Base-by-base conservation (phyloP, 768 basidiomycete species). In the Mycena galopus region DNA sequence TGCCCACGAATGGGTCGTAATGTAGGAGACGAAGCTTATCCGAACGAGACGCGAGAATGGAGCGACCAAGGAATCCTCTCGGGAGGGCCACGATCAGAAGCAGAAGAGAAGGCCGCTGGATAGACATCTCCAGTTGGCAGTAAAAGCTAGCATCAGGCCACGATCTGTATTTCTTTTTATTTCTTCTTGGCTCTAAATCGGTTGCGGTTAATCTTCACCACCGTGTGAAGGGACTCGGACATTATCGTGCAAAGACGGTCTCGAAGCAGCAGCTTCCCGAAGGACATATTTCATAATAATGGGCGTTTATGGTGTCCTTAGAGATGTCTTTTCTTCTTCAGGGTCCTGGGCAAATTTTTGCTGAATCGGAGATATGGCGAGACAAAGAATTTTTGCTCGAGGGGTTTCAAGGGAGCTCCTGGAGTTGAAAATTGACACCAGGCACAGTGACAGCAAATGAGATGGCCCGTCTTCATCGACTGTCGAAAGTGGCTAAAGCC, bases 371-470 rank as follows among this genome's bases (percentile, higher is more conserved):
- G 30, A 23, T 16, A 50, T 44, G 9, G 27, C 7, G 27, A 27
- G 27, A 17, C 27, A 14, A 37, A 55, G 27, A 30, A 4, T 14
- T n/a, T n/a, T 17, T 27, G 32, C 23, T n/a, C 37, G 50, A 30
- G 58, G 58, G 35, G 55, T 14, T 53, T 61, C 59, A 61, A 14
- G n/a, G 33, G 2, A 47, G 23, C 10, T 25, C 42, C 27, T 29
- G 33, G 44, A 29, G 39, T 21, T 27, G 21, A 10, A 42, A 10
- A 42, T 62, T 69, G 35, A 59, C 57, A 37, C 23, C 23, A 25
- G 37, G 56, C 60, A 62, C 1, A 16, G 6, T 69, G 67, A 69
- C 67, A 69, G 51, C 53, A n/a, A 44, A 56, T 42, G 50, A 29
- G 35, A 32, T 44, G 44, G 17, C 56, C 55, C 27, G 39, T 67